phyloP scores from a whole-genome alignment of 139 green algal species.

The Ettlia oleoabundans region DNA sequence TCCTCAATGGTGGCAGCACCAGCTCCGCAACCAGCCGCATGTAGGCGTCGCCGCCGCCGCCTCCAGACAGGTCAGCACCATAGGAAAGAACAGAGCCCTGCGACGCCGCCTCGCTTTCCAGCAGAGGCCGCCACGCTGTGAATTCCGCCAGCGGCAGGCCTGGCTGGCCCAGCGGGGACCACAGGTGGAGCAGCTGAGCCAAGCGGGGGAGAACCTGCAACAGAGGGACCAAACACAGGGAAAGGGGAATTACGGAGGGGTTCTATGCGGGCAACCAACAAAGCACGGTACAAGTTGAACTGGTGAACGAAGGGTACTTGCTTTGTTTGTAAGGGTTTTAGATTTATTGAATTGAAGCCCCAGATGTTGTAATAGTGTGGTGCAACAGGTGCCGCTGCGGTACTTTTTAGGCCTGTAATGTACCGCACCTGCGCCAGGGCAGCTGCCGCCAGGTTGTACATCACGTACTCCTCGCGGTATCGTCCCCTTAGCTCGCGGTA shows the following conservation, averaged over 20 bases:
- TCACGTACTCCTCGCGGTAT: slow-evolving; percentile 82
- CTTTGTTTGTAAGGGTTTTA: no score
- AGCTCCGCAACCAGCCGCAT: slow-evolving; percentile 71
- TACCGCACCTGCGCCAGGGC: slow-evolving; percentile 68
- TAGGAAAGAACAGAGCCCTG: slow-evolving; percentile 20
- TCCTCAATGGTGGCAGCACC: slow-evolving; percentile 83
- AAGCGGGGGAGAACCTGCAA: slow-evolving; percentile 54
- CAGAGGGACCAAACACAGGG: no score
- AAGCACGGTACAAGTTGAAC: no score
- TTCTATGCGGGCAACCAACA: no score
- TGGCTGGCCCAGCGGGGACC: slow-evolving; percentile 71
- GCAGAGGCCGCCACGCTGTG: slow-evolving; percentile 67
- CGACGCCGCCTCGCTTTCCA: slow-evolving; percentile 57
- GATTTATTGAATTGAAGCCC: no score
- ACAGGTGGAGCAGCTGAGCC: slow-evolving; percentile 47
- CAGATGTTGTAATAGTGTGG: no score
- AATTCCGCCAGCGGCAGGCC: slow-evolving; percentile 51
- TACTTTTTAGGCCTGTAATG: background rate
- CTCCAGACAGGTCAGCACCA: background rate
- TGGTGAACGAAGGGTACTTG: no score
- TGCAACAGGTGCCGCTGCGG: no score
- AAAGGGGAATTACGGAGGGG: no score
- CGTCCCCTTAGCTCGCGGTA: slow-evolving; percentile 54
- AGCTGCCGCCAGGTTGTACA: slow-evolving; percentile 82
- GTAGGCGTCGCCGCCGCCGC: slow-evolving; percentile 69